Evolutionary conservation across 2,329 filamentous ascomycete genomes (phyloP).

Genomic region (Botryotinia convoluta): DNA sequence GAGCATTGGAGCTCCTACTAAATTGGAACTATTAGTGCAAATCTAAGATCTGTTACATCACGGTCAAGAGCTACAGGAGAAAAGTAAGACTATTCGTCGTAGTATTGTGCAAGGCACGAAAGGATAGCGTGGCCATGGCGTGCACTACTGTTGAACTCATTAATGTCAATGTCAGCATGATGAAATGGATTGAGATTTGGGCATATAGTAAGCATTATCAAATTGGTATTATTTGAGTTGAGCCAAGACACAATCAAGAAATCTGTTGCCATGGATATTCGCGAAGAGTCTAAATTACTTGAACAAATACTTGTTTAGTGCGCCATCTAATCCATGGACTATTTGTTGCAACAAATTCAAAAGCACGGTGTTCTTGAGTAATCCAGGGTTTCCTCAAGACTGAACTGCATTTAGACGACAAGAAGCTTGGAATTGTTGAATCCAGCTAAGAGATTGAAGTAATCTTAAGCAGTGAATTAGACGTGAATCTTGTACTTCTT

Average conservation of each 20-base stretch:
- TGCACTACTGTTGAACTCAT: neutral
- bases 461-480: neutral
- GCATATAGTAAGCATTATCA: neutral
- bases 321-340: neutral
- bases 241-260: neutral
- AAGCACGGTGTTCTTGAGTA: neutral
- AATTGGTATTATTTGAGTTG: neutral
- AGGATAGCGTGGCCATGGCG: neutral
- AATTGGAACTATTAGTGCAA: neutral
- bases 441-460: neutral
- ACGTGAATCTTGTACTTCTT: neutral
- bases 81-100: neutral
- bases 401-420: neutral
- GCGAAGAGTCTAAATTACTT: neutral
- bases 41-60: fast-evolving
- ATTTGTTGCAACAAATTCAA: neutral
- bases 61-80: neutral
- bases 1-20: neutral
- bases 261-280: neutral
- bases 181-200: neutral
- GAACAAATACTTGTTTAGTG: neutral
- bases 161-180: neutral
- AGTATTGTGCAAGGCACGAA: neutral
- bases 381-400: neutral
- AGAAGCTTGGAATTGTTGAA: neutral